Percentiles rank a stretch among this genome's conserved stretches.
Conservation (phyloP, 805 yeast genomes). For the Myxozyma neotropica region DNA sequence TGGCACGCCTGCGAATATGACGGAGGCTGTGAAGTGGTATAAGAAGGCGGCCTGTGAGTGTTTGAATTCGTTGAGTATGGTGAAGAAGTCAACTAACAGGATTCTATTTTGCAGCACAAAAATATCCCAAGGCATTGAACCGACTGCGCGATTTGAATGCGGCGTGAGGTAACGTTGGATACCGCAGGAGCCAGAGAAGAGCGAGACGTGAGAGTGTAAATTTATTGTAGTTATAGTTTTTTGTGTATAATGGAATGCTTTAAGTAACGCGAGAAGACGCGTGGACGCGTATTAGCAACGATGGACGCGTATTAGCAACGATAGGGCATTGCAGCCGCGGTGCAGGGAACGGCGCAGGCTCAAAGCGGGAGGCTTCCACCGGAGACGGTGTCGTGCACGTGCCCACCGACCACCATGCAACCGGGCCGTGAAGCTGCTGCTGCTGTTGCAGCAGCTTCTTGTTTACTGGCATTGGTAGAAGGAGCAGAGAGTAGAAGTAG, state of each 20-base stretch:
- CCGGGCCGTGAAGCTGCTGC: too few relatives aligned
- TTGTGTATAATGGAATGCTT: not conserved
- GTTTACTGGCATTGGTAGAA: too few relatives aligned
- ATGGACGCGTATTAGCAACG: not conserved
- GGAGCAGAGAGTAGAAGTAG: too few relatives aligned
- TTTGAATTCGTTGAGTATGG: not conserved
- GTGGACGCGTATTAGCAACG: not conserved
- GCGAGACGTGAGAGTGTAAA: not conserved
- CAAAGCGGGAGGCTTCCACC: too few relatives aligned
- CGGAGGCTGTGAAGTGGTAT: constrained; percentile 59
- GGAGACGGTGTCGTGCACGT: too few relatives aligned
- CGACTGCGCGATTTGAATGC: constrained; percentile 19
- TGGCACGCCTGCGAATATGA: constrained; percentile 56
- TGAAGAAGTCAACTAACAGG: not conserved
- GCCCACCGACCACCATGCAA: too few relatives aligned
- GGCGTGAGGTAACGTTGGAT: too few relatives aligned
- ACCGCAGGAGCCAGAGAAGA: not conserved
- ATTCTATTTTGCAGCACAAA: constrained; percentile 15
- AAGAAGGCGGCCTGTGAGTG: constrained; percentile 55
- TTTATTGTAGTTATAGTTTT: too few relatives aligned
- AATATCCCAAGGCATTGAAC: constrained; percentile 21
- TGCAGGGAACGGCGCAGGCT: too few relatives aligned
- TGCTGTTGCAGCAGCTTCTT: too few relatives aligned
- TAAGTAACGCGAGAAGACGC: not conserved
- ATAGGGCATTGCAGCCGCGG: too few relatives aligned